These are phyloP conservation scores for Athelia sp. DNA, from an alignment of 1,284 basidiomycete genomes.

Conservation along the genomic window DNA sequence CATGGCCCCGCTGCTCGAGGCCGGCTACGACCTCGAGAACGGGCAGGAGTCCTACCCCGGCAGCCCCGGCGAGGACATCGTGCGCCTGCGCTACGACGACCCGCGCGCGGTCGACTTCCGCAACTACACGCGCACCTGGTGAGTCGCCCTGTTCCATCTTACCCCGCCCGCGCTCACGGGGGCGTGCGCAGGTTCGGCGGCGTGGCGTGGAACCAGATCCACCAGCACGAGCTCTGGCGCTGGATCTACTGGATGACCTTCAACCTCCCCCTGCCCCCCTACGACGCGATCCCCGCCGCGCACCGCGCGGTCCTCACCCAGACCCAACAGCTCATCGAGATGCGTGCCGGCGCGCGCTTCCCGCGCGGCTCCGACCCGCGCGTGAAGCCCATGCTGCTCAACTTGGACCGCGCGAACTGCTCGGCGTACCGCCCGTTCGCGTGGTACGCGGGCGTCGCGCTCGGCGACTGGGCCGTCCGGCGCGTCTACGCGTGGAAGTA, in stretches of 20 bases:
- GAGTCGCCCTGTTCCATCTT: conserved; percentile 6
- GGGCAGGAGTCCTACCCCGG: conserved; percentile 46
- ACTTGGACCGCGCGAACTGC: conserved; percentile 74
- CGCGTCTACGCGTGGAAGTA: conserved; percentile 40
- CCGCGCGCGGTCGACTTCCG: conserved; percentile 76
- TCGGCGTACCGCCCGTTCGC: conserved; percentile 59
- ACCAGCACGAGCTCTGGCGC: conserved; percentile 56
- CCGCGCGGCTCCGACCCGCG: conserved; percentile 56
- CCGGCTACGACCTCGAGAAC: conserved; percentile 53
- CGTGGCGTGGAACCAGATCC: conserved; percentile 70
- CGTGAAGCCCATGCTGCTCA: conserved; percentile 65
- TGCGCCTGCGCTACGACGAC: conserved; percentile 54
- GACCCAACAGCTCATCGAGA: conserved; percentile 61
- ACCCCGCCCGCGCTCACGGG: too few relatives aligned
- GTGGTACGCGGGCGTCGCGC: conserved; percentile 62
- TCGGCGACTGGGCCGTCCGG: conserved; percentile 48
- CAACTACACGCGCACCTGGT: conserved; percentile 62
- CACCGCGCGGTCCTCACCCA: conserved; percentile 52
- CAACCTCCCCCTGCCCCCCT: conserved; percentile 54
- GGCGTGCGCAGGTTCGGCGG: conserved; percentile 58
- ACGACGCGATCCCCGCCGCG: conserved; percentile 37
- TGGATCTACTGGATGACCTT: conserved; percentile 89
- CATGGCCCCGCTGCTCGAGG: conserved; percentile 44
- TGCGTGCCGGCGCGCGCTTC: conserved; percentile 65
- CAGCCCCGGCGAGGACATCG: conserved; percentile 57